Evolutionary conservation across 2,329 filamentous ascomycete species (phyloP).

Genomic region (Pestalotiopsis sp.): DNA sequence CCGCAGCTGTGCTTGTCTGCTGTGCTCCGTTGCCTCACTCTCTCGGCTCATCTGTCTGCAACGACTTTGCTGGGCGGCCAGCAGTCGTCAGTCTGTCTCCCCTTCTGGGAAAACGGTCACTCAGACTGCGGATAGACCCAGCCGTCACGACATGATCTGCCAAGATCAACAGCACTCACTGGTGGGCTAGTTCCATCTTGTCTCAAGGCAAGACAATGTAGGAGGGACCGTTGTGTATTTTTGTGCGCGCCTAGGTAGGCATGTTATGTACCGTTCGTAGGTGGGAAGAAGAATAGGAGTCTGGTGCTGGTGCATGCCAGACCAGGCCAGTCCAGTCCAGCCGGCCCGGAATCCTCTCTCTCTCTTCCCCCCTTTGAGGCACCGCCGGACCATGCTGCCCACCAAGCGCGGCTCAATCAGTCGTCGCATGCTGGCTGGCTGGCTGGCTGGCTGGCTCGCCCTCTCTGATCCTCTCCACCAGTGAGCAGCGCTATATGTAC

Average conservation of each 20-base stretch:
- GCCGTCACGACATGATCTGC: background rate
- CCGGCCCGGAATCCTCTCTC: background rate
- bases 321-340: background rate
- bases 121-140: background rate
- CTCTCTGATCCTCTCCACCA: slow-evolving; percentile 1
- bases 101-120: background rate
- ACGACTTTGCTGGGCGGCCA: background rate
- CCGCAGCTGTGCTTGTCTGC: background rate
- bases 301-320: slow-evolving; percentile 5
- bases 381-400: background rate
- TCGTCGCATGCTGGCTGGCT: background rate
- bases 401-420: background rate
- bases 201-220: slow-evolving; percentile 8
- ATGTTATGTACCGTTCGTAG: background rate
- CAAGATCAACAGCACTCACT: background rate
- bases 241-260: background rate
- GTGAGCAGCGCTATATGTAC: background rate
- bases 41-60: background rate
- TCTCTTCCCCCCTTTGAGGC: background rate
- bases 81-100: background rate
- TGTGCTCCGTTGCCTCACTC: slow-evolving; percentile 1
- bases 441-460: background rate
- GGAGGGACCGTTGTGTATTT: background rate
- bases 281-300: background rate
- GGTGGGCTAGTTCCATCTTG: background rate